Base-by-base conservation (phyloP, 345 rosid species). In the Eucalyptus pauciflora region DNA sequence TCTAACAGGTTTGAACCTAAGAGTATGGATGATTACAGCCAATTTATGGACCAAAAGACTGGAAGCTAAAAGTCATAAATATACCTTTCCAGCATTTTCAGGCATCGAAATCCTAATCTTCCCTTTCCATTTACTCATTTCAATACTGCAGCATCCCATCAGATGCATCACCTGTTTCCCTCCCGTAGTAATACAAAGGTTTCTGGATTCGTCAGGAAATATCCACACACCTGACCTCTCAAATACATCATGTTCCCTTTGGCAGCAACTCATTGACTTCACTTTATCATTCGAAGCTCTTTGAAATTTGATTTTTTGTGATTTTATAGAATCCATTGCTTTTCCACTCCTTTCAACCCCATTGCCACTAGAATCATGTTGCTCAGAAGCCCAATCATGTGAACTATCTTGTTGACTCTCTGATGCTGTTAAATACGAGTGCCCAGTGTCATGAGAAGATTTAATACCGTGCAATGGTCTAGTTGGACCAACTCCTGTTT, bases 141-240 rank as follows among this genome's bases (percentile, higher is more conserved):
- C 91, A 24, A 52, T 62, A 37, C 86, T 71, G 85, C 88, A 90
- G 79, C 86, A 88, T 90, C 90, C 91, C 86, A 88, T 88, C 52
- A 93, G 80, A 90, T 93, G 92, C 90, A 92, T 88, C 54, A 88
- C 54, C 89, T 89, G 86, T 90, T 93, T 93, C 88, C 92, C 91
- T 37, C 90, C 91, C n/a, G 94, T 91, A 54, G 97, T 93, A 60
- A 92, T 85, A 86, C 95, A 94, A 60, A 90, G 79, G 88, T 87
- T 85, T 85, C 90, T 93, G 60, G 92, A 91, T 89, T 93, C 96
- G 86, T 92, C 94, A 4, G 97, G 96, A 87, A 94, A 97, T 90
- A 96, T 94, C 99, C 99, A 96, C 81, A 91, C 93, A 49, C 94
- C 94, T 27, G 94, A 89, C 86, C 85, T 83, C 87, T 91, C 92